Evolutionary conservation across 2,329 filamentous ascomycete species (phyloP).

Genomic region (Aspergillus pseudoviridinutans): DNA sequence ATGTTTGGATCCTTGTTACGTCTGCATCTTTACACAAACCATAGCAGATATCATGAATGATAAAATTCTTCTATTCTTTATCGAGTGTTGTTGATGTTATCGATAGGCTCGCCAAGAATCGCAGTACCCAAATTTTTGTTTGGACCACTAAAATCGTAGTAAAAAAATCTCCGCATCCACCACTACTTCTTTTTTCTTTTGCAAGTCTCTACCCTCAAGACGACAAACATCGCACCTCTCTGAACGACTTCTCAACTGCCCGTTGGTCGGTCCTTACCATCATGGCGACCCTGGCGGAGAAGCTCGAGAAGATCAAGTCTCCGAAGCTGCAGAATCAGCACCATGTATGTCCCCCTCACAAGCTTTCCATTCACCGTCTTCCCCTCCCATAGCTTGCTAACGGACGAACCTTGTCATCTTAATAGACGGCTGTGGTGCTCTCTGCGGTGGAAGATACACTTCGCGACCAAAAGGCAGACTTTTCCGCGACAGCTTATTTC

Average conservation of each 20-base stretch:
- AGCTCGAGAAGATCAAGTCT: conserved; percentile 94
- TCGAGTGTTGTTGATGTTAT: conserved; percentile 11
- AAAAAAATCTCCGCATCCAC: conserved; percentile 25
- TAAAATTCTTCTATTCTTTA: not conserved
- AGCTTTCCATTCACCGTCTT: conserved; percentile 11
- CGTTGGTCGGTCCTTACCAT: conserved; percentile 28
- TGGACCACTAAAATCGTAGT: conserved; percentile 16
- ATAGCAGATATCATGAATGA: not conserved
- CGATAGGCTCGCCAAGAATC: conserved; percentile 29
- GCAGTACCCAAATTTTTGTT: conserved; percentile 25
- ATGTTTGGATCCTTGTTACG: not conserved
- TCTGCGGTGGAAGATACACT: conserved; percentile 90
- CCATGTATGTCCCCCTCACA: conserved; percentile 57
- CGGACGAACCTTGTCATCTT: conserved; percentile 6
- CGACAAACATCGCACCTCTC: conserved; percentile 3
- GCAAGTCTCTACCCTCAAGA: conserved; percentile 21
- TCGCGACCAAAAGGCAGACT: conserved; percentile 76
- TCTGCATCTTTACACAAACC: not conserved
- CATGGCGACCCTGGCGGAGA: conserved; percentile 71
- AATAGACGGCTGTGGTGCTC: conserved; percentile 65
- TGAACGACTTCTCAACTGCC: conserved; percentile 21
- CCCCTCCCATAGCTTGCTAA: not conserved
- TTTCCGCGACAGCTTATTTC: conserved; percentile 88
- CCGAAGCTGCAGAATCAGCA: conserved; percentile 95
- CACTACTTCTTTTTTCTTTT: conserved; percentile 20